phyloP scores from a whole-genome alignment of 2,329 filamentous ascomycete species.

The Fusarium anthophilum region DNA sequence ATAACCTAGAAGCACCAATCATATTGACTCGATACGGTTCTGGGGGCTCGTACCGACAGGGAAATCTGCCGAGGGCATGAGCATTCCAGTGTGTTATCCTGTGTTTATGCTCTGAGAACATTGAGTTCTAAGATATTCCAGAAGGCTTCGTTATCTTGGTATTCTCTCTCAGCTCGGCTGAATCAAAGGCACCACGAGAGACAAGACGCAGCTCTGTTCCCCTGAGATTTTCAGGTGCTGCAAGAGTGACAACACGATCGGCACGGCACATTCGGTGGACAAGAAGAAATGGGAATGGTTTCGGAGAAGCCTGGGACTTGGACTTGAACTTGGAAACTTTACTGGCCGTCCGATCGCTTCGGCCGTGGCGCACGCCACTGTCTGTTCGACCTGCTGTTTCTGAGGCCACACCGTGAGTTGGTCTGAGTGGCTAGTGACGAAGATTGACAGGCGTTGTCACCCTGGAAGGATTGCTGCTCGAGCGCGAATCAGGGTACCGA shows the following conservation, averaged over 20 bases:
- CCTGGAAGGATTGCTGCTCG: background rate
- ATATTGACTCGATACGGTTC: conserved; percentile 41
- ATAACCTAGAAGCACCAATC: conserved; percentile 46
- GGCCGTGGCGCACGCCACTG: conserved; percentile 42
- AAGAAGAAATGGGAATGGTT: conserved; percentile 13
- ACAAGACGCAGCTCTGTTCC: background rate
- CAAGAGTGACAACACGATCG: background rate
- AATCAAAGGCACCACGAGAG: conserved; percentile 14
- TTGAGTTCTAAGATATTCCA: conserved; percentile 38
- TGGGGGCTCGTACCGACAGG: conserved; percentile 33
- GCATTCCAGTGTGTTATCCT: conserved; percentile 31
- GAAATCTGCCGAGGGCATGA: conserved; percentile 41
- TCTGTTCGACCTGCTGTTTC: conserved; percentile 29
- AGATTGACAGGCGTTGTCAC: background rate
- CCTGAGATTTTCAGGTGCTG: background rate
- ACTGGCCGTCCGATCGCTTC: conserved; percentile 31
- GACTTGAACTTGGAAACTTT: conserved; percentile 27
- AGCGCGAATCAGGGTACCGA: conserved; percentile 7
- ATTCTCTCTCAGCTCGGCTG: conserved; percentile 5
- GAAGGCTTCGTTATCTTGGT: conserved; percentile 41
- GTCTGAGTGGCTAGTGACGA: conserved; percentile 13
- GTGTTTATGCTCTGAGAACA: background rate
- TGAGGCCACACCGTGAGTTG: conserved; percentile 28
- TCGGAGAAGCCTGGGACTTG: background rate
- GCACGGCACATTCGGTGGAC: background rate